Evolutionary conservation across 345 rosid genomes (phyloP).

Genomic region (Hibiscus tridactylites): DNA sequence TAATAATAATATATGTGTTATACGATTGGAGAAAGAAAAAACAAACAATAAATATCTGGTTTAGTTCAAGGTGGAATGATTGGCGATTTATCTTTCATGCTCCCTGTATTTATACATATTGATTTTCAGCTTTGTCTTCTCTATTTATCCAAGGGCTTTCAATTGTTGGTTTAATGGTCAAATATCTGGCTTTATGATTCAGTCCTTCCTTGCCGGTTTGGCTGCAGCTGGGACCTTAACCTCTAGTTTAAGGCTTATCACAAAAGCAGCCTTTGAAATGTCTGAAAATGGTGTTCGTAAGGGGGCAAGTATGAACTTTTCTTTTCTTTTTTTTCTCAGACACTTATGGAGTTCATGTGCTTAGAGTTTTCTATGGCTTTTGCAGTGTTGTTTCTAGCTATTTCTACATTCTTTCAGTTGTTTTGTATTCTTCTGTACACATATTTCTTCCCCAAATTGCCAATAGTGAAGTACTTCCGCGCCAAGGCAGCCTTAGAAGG

Average conservation of each 20-base stretch:
- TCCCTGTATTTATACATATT: constrained; percentile 77
- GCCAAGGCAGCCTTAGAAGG: constrained; percentile 80
- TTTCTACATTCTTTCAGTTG: constrained; percentile 54
- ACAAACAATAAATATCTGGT: too few species aligned
- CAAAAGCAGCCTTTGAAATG: constrained; percentile 27
- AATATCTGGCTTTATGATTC: background rate
- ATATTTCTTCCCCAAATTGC: constrained; percentile 53
- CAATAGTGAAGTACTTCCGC: constrained; percentile 71
- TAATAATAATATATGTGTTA: too few species aligned
- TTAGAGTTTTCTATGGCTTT: background rate
- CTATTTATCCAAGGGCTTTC: background rate
- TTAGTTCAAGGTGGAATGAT: constrained; percentile 82
- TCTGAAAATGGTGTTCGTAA: constrained; percentile 54
- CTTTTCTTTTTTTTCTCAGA: background rate
- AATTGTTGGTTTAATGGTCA: background rate
- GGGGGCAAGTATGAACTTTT: constrained; percentile 52
- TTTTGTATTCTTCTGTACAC: constrained; percentile 60
- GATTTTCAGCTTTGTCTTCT: background rate
- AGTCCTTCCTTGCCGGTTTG: background rate
- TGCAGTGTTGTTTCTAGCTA: constrained; percentile 65
- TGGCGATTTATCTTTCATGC: constrained; percentile 84
- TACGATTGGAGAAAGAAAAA: too few species aligned
- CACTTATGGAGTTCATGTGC: background rate
- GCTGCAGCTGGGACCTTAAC: too few species aligned
- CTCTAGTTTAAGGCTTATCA: too few species aligned